Base-by-base conservation (phyloP, 257 asterid genomes). In the Gardenia jasminoides region DNA sequence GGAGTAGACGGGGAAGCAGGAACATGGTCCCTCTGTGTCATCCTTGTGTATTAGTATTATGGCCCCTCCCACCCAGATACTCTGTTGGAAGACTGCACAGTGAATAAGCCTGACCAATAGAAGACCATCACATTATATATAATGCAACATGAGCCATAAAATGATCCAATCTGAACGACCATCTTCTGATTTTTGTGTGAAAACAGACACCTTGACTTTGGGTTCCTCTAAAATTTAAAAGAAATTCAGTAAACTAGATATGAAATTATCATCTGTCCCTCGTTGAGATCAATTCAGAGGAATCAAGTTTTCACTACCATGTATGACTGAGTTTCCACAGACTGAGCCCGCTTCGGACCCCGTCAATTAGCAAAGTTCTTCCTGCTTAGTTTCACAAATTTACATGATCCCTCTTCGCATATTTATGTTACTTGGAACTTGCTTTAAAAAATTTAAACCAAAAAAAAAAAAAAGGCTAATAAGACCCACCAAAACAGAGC, bases 1-100 rank as follows among this genome's bases (percentile, higher is more conserved):
- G 92, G 92, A 2, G 91, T 85, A 52, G 88, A 80, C 2, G 92
- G 87, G 73, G 79, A 73, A 80, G 89, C 78, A 8, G 91, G 87
- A 81, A 86, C 78, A 16, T 84, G 76, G 76, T 77, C 87, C 85
- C 80, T 86, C 26, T 69, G 83, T 88, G 82, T 88, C 80, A 74
- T 65, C 83, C 31, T 76, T 84, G 46, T 56, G 50, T 59, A 82
- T 74, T 22, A n/a, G n/a, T n/a, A n/a, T n/a, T n/a, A n/a, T n/a
- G n/a, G n/a, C n/a, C n/a, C n/a, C n/a, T n/a, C n/a, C n/a, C n/a
- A n/a, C n/a, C n/a, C n/a, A n/a, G n/a, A n/a, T n/a, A 70, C 48
- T 46, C 75, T 20, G 65, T 65, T 26, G 56, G 54, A 39, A 56
- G 56, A 77, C 33, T 62, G 36, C 64, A 17, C 47, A 24, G 19